A percentile compares a stretch with the other conserved stretches of the same genome.
Conservation (phyloP, 2,329 filamentous ascomycete species). For the Teratosphaeria pseudoeucalypti region DNA sequence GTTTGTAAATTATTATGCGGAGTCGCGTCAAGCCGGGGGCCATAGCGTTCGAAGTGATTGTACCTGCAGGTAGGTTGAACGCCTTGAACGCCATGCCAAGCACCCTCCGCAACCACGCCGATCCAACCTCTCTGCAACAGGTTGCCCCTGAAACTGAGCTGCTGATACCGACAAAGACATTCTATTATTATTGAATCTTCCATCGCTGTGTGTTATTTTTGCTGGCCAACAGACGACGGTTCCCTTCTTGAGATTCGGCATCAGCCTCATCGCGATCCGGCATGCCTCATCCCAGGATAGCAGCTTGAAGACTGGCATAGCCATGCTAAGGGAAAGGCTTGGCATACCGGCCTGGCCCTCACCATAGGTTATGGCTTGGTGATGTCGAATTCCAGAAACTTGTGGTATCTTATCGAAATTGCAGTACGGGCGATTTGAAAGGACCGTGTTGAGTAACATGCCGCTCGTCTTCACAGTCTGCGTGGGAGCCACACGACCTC, state of each 20-base stretch:
- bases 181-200: background rate
- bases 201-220: background rate
- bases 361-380: background rate
- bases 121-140: no score
- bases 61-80: background rate
- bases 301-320: background rate
- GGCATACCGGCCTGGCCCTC: background rate
- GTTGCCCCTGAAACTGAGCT: no score
- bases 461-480: background rate
- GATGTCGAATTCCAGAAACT: background rate
- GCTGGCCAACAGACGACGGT: background rate
- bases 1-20: no score
- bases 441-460: background rate
- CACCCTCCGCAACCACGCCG: background rate
- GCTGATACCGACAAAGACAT: no score
- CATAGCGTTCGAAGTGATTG: background rate
- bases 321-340: background rate
- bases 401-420: background rate
- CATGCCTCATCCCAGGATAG: background rate
- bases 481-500: background rate
- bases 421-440: background rate
- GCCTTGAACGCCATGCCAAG: background rate
- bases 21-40: background rate
- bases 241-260: background rate
- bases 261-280: background rate